Base-by-base conservation (phyloP, 192 early-diverging fungal species). In the Gigaspora rosea region DNA sequence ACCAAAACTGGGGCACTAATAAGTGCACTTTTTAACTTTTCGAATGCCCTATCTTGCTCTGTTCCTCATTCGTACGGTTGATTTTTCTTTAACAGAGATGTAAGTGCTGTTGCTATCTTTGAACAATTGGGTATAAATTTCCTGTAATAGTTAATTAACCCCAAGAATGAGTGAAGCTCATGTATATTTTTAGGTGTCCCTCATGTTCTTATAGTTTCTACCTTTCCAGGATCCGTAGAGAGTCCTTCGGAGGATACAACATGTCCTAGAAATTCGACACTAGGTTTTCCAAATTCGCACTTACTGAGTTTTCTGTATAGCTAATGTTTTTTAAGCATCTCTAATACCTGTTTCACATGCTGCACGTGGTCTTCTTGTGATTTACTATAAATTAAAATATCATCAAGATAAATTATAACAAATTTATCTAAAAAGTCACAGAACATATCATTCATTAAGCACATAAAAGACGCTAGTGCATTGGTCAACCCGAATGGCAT, bases 391-490 rank as follows among this genome's bases (percentile, higher is more conserved):
- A 84, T 81, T 1, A 87, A 47, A 35, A 85, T 82, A 67, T 83
- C 82, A 52, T 83, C 82, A 6, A 87, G 69, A n/a, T n/a, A n/a
- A n/a, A n/a, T n/a, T n/a, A n/a, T n/a, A n/a, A n/a, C n/a, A n/a
- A n/a, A n/a, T n/a, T 18, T 83, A 52, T 78, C 75, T 18, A 86
- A 65, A 16, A 64, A 67, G 4, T 82, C 78, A 0, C 57, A 48
- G 12, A 91, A 77, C 4, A 89, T 63, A 0, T 80, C 75, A 58
- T 83, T 85, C 77, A 88, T 87, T 6, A 86, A 65, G 1, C 36
- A 52, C 75, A 85, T 84, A 78, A 91, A 92, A 0, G 85, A 84
- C 0, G 88, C 88, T 0, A 88, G 91, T 0, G 86, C 85, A 71
- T 90, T 90, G 32, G 81, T 82, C 0, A n/a, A n/a, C n/a, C n/a